Base-by-base conservation (phyloP, 2,329 filamentous ascomycete genomes). In the Claviceps sp. region DNA sequence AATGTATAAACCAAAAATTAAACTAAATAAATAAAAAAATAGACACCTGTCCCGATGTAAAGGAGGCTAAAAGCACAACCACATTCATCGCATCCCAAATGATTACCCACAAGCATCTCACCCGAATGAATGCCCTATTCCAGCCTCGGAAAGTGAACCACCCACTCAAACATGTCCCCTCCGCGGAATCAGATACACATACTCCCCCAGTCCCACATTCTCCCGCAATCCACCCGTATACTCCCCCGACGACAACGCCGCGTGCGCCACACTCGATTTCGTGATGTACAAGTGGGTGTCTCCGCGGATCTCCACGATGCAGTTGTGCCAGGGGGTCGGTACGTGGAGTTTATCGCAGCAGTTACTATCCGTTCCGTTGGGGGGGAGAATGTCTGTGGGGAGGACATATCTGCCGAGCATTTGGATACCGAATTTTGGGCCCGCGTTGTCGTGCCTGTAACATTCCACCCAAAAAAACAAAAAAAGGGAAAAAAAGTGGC, bases 241-340 rank as follows among this genome's bases (percentile, higher is more conserved):
- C 14, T 52, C 17, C 0, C 50, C 56, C 2, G 43, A 47, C 2
- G 47, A 39, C 5, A 58, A 37, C n/a, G 59, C 59, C 38, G 52
- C 40, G 2, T 41, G 51, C 1, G 54, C 51, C 10, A 58, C 54
- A 37, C 49, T 57, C 5, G 56, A 55, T 52, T 60, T 61, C 19
- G 60, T 60, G 16, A 59, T 55, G 24, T 59, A 57, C 7, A 62
- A 45, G 14, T 46, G 51, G 2, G 54, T 34, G 30, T 57, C 55
- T 7, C 56, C 57, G 22, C 59, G 54, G 4, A 61, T 56, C 47
- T 61, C 55, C 49, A 68, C 65, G 34, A 70, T 61, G 44, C 64
- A 68, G 55, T 71, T 72, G 58, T 72, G 70, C 70, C 70, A 72
- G 0, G 68, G 69, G 1, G 69, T 72, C 0, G 69, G 70, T 4